phyloP scores from a whole-genome alignment of 1,284 basidiomycete species.

The Irpex rosettiformis region DNA sequence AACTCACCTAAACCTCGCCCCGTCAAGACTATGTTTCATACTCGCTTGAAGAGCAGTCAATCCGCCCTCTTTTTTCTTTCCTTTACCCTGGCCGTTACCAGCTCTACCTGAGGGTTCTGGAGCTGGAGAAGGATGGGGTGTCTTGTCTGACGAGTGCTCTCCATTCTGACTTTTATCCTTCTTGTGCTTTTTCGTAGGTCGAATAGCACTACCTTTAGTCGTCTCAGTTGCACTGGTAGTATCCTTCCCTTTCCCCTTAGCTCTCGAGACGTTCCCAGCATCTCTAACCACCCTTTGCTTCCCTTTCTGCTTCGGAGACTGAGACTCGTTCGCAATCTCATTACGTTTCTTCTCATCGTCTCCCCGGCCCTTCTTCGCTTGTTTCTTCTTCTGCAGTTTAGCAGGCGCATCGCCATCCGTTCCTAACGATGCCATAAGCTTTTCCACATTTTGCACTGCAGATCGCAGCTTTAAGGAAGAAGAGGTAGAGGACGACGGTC shows the following conservation, averaged over 20 bases:
- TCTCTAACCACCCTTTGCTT: conserved; percentile 12
- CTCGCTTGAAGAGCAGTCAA: conserved; percentile 72
- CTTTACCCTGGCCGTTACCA: not conserved
- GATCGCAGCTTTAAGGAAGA: conserved; percentile 36
- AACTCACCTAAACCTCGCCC: conserved; percentile 78
- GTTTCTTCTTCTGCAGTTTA: conserved; percentile 16
- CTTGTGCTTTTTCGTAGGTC: conserved; percentile 12
- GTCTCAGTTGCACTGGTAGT: not conserved
- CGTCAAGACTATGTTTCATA: conserved; percentile 78
- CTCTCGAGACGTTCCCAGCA: too few relatives aligned
- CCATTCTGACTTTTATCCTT: conserved; percentile 10
- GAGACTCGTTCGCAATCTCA: conserved; percentile 3
- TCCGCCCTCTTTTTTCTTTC: conserved; percentile 20
- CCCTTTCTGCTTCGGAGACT: conserved; percentile 19
- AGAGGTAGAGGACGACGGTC: conserved; percentile 25
- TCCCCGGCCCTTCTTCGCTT: conserved; percentile 15
- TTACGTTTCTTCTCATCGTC: conserved; percentile 4
- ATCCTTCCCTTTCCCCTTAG: conserved; percentile 31
- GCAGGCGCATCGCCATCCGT: conserved; percentile 18
- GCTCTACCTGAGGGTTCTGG: not conserved
- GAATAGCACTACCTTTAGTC: not conserved
- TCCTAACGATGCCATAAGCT: conserved; percentile 64
- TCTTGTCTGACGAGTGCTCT: not conserved
- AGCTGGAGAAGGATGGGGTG: not conserved
- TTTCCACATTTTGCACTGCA: conserved; percentile 73